Base-by-base conservation (phyloP, 2,329 filamentous ascomycete genomes). In the Cucurbitaria berberidis region DNA sequence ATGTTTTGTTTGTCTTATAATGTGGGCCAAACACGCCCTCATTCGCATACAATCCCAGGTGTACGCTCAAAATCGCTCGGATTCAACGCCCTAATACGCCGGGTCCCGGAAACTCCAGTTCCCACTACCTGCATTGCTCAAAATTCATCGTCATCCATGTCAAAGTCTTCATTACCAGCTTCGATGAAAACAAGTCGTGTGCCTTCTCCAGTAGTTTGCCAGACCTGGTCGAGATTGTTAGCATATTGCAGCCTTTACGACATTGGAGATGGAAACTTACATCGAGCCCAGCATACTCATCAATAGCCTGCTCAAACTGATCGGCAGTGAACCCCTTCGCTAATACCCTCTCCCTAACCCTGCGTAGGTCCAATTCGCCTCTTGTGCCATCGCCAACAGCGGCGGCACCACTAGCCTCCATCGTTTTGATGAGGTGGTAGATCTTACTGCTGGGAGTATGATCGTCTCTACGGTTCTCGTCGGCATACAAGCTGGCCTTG, bases 271-370 rank as follows among this genome's bases (percentile, higher is more conserved):
- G 29, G 41, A 18, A 10, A 69, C 93, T 91, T 81, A 98, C 95
- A 80, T 96, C 90, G 56, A 96, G 79, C 62, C 85, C 81, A 2
- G 90, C 88, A 77, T 99, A 98, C 80, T 96, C 93, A 58, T 96
- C 89, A 72, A 99, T 82, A 18, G 93, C 89, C 63, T 85, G 84
- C 69, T 90, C 83, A 79, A 96, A 92, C 76, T 99, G 93, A 76
- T 98, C 91, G 61, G 92, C 89, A 0, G 93, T 99, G 76, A 97
- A 99, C 2, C 95, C 95, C 83, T 96, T 97, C 47, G 93, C 95
- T 67, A 98, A 83, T 26, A 99, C 92, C 62, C 95, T 81, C 76
- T 97, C 93, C 74, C 93, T 86, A 55, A 99, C 91, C 76, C 91
- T 89, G 63, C 89, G 85, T 80, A 99, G 84, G 75, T 89, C 95